A percentile compares a stretch with the other conserved stretches of the same genome.
phyloP scores from a whole-genome alignment of 352 stramenopile species.

The Globisporangium barbulae region DNA sequence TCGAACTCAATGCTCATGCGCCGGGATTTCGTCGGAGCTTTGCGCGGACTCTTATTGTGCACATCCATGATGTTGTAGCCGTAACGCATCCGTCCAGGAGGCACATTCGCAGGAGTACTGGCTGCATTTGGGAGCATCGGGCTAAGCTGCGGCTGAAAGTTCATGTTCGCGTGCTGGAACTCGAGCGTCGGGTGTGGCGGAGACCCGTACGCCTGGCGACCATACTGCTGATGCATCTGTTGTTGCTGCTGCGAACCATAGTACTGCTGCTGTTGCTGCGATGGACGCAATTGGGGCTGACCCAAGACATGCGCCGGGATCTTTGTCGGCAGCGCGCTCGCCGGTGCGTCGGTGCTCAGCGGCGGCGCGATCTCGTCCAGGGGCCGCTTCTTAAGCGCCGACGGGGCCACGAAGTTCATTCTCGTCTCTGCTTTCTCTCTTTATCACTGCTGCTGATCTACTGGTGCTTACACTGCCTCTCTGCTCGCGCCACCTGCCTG shows the following conservation, averaged over 20 bases:
- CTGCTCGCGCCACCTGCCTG: too few species aligned
- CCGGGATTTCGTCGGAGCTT: constrained; percentile 9
- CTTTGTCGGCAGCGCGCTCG: background rate
- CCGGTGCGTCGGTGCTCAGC: constrained; percentile 7
- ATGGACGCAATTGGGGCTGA: constrained; percentile 1
- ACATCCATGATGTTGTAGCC: constrained; percentile 12
- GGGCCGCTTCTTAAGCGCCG: constrained; percentile 12
- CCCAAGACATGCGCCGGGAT: constrained; percentile 3
- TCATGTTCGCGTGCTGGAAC: constrained; percentile 3
- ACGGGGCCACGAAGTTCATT: constrained; percentile 12
- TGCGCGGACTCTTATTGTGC: constrained; percentile 16
- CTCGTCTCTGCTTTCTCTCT: background rate
- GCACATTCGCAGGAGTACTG: constrained; percentile 8
- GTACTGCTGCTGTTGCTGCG: background rate
- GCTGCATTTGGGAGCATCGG: background rate
- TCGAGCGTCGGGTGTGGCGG: background rate
- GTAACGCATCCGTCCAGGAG: background rate
- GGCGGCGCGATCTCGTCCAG: constrained; percentile 14
- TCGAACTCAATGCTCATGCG: constrained; percentile 11
- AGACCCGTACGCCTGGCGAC: constrained; percentile 7
- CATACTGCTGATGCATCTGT: background rate
- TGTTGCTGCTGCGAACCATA: background rate
- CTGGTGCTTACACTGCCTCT: too few species aligned
- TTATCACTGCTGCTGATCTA: background rate
- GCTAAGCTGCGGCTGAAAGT: constrained; percentile 4